These are phyloP conservation scores for Chlorella sp. DNA, from an alignment of 139 green algal genomes.

Conservation along the genomic window DNA sequence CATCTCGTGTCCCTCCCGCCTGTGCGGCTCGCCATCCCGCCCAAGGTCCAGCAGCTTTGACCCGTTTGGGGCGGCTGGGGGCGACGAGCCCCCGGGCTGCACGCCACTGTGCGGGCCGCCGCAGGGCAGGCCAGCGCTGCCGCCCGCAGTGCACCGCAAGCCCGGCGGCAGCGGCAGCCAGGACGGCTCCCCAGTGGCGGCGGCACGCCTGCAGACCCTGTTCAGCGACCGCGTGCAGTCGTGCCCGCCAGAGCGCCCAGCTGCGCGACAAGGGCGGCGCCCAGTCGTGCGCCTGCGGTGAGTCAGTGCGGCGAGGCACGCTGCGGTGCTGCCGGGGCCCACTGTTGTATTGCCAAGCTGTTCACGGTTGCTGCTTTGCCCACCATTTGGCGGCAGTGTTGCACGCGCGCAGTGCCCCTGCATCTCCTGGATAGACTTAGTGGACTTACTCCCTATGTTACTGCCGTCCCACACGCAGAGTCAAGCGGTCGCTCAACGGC, in stretches of 20 bases:
- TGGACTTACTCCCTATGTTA: too few species aligned
- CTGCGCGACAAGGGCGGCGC: neutral
- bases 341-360: too few species aligned
- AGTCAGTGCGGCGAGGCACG: too few species aligned
- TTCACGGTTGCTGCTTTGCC: too few species aligned
- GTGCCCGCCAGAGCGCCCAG: constrained; percentile 11
- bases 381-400: too few species aligned
- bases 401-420: too few species aligned
- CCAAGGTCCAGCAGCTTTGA: neutral
- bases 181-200: neutral
- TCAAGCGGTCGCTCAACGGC: constrained; percentile 32
- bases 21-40: constrained; percentile 3
- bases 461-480: too few species aligned
- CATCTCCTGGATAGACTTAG: too few species aligned
- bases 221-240: constrained; percentile 13
- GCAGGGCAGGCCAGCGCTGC: neutral
- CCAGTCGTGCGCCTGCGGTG: constrained; percentile 23
- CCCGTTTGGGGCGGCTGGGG: neutral
- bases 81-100: neutral
- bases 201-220: neutral
- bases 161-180: neutral
- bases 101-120: constrained; percentile 8
- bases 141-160: constrained; percentile 17
- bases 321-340: too few species aligned
- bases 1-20: constrained; percentile 17